Base-by-base conservation (phyloP, 176 grass and related monocot genomes). In the Avena eriantha region DNA sequence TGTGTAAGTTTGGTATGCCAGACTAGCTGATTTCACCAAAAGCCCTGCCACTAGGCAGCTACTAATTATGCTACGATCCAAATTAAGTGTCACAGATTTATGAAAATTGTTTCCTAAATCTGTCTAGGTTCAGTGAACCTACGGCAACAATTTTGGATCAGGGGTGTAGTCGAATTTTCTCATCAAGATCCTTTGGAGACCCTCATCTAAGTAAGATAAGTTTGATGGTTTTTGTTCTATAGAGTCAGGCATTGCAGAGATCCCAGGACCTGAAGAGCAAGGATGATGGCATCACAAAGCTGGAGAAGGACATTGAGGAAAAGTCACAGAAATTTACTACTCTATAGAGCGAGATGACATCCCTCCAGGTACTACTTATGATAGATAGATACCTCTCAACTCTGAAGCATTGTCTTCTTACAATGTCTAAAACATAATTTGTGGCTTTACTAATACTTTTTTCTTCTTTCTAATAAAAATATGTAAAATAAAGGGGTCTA, bases 221-320 rank as follows among this genome's bases (percentile, higher is more conserved):
- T 58, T 39, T 76, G 26, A 16, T 84, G 76, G 12, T 76, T 61
- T 75, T 60, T 23, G 19, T 71, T 24, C 43, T 82, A 39, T 76
- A 98, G 96, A 98, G 83, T 92, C 88, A 15, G 82, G 85, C 61
- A 88, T 90, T 21, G 31, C 83, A 53, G 86, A 84, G 60, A 82
- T 89, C 73, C n/a, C 80, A 92, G 74, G 90, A 94, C 69, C 79
- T 94, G 64, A 94, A 92, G 76, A 56, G 26, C 69, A 99, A 95
- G 84, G 94, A 97, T 88, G 85, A 92, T 12, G 86, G 12, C 23
- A 91, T 94, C 18, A 33, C 72, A 7, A 80, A 93, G 47, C 81
- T 99, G 48, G 87, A 96, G 73, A 91, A 92, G 61, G 80, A 66
- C 2, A 81, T 93, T 1, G 47, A 84, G 68, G 85, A 94, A 33